Base-by-base conservation (phyloP, 805 yeast species). In the Yamadazyma sp. region DNA sequence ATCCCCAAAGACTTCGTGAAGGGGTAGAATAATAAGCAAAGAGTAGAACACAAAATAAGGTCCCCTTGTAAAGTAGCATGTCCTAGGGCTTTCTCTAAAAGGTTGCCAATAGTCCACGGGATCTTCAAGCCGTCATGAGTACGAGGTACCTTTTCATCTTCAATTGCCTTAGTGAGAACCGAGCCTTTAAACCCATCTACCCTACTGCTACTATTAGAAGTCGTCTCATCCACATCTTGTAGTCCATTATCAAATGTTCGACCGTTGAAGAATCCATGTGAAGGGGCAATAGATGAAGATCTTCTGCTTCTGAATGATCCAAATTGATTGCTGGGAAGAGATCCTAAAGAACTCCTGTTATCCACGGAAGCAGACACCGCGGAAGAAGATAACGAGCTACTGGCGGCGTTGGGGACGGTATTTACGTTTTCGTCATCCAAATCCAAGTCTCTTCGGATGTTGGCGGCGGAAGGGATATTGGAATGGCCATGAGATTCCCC, bases 11-110 rank as follows among this genome's bases (percentile, higher is more conserved):
- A 37, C 35, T 4, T 64, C 64, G 27, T 9, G 15, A 43, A 43
- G 5, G 44, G 38, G 38, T 67, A 70, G 53, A 84, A 80, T 23
- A 84, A 52, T 17, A 80, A 48, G 0, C 81, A 64, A 23, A 84
- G 47, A 0, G 83, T 70, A 4, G 84, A 72, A 43, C 82, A 69
- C 70, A 80, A 64, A 10, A 80, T 62, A 12, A 81, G 50, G 53
- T 84, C 88, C 1, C 91, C 91, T 46, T 80, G 84, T 6, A 57
- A 56, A 4, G 73, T 54, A 28, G 82, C 74, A 57, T 75, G 80
- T 15, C 70, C 70, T n/a, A 77, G 57, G 0, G 80, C 77, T 46
- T 76, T 64, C 32, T 60, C 50, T 8, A 84, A 62, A 40, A 84
- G 54, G 32, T 55, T 60, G 6, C 65, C 59, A 2, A 83, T 73